phyloP scores from a whole-genome alignment of 2,329 filamentous ascomycete species.

The Microdochium nivale region DNA sequence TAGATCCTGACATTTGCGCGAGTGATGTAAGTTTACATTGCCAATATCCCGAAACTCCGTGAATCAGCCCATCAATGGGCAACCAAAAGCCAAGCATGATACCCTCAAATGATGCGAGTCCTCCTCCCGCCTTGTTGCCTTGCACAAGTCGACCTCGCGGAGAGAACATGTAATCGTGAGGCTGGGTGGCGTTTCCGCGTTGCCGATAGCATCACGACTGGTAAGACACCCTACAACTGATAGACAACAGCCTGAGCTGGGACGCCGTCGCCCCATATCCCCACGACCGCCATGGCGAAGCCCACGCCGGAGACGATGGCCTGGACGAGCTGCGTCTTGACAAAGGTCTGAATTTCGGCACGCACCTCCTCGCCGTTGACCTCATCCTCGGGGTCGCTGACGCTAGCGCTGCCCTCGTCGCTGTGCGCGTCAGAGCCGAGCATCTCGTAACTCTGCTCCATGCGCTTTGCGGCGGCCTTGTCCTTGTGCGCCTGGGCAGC shows the following conservation, averaged over 20 bases:
- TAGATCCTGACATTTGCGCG: background rate
- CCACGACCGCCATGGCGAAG: constrained; percentile 53
- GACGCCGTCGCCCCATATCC: constrained; percentile 57
- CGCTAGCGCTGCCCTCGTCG: constrained; percentile 35
- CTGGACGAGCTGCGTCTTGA: constrained; percentile 44
- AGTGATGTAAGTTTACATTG: background rate
- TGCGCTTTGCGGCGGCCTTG: constrained; percentile 29
- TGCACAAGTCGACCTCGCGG: too few species aligned
- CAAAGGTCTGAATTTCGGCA: constrained; percentile 44
- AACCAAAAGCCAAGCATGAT: background rate
- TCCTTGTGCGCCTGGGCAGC: constrained; percentile 18
- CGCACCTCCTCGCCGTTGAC: constrained; percentile 57
- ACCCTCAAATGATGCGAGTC: background rate
- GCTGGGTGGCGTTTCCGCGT: background rate
- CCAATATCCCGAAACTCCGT: background rate
- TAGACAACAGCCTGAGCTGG: constrained; percentile 11
- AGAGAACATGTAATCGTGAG: too few species aligned
- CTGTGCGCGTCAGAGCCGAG: constrained; percentile 37
- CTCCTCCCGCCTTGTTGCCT: too few species aligned
- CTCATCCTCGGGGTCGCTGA: constrained; percentile 32
- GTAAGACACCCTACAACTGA: constrained; percentile 13
- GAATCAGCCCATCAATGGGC: background rate
- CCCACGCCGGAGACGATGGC: constrained; percentile 45
- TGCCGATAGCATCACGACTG: too few species aligned
- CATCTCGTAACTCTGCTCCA: constrained; percentile 68